Conservation (phyloP, 2,329 filamentous ascomycete genomes). For the Botrytis medusae region DNA sequence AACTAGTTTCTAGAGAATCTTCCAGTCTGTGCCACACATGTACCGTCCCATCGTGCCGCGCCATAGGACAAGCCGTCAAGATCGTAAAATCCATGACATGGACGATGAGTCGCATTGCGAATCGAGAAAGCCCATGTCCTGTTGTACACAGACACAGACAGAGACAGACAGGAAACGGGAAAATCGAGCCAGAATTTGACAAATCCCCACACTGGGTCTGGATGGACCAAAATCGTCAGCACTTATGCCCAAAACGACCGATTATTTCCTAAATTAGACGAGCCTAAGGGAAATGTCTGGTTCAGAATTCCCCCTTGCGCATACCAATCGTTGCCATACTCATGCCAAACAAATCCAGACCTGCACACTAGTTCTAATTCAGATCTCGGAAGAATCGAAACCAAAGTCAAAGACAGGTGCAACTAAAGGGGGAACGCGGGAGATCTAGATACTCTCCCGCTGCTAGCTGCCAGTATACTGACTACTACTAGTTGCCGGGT, state of each 20-base stretch:
- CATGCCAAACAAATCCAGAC: constrained; percentile 1
- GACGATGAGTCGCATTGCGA: background rate
- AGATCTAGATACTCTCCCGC: background rate
- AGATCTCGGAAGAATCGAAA: background rate
- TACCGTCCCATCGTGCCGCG: background rate
- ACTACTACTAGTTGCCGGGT: background rate
- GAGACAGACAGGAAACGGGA: background rate
- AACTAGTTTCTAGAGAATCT: background rate
- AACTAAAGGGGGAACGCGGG: background rate
- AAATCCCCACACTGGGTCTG: background rate
- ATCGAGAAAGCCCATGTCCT: background rate
- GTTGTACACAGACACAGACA: background rate
- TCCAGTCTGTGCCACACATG: background rate
- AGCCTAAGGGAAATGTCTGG: background rate
- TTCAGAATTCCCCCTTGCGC: background rate
- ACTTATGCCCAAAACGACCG: background rate
- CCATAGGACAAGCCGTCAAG: background rate
- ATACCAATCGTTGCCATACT: background rate
- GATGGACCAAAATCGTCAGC: background rate
- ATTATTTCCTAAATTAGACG: background rate
- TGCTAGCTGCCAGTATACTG: background rate
- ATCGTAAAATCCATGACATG: background rate
- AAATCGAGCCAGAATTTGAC: background rate
- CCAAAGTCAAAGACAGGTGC: background rate
- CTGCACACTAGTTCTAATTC: background rate